Evolutionary conservation across 1,284 basidiomycete species (phyloP).

Genomic region (Laetiporus sulphureus): DNA sequence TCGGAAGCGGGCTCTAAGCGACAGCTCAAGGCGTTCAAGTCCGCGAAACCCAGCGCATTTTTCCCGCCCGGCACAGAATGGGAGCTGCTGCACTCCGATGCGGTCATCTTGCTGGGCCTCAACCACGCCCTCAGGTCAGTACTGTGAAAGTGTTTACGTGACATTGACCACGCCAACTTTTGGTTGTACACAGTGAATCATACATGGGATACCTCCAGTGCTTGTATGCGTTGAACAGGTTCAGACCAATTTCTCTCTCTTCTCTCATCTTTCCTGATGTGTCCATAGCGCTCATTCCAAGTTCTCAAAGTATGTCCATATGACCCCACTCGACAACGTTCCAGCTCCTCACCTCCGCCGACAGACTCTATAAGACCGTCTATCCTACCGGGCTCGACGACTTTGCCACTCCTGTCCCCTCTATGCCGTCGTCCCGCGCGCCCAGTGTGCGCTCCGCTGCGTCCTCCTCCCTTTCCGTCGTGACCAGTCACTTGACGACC

Average conservation of each 20-base stretch:
- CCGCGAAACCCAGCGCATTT: constrained; percentile 29
- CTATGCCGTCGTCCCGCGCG: constrained; percentile 31
- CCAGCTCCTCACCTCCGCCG: no score
- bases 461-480: constrained; percentile 22
- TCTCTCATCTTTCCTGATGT: constrained; percentile 1
- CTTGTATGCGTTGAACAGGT: constrained; percentile 64
- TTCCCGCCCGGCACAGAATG: constrained; percentile 63
- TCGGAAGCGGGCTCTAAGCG: constrained; percentile 58
- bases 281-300: constrained; percentile 58
- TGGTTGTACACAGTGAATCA: constrained; percentile 46
- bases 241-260: constrained; percentile 12
- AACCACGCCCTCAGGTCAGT: constrained; percentile 61
- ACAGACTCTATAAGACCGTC: constrained; percentile 63
- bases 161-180: no score
- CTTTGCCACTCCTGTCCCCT: constrained; percentile 42
- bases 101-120: constrained; percentile 60
- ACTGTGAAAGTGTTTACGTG: no score
- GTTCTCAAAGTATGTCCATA: constrained; percentile 59
- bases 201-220: constrained; percentile 77
- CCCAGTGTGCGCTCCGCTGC: constrained; percentile 27
- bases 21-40: constrained; percentile 41
- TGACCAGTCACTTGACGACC: constrained; percentile 14
- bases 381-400: constrained; percentile 61
- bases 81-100: constrained; percentile 68
- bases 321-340: no score